These are phyloP conservation scores for Parastagonospora nodorum DNA, from an alignment of 2,329 filamentous ascomycete species.

Conservation along the genomic window DNA sequence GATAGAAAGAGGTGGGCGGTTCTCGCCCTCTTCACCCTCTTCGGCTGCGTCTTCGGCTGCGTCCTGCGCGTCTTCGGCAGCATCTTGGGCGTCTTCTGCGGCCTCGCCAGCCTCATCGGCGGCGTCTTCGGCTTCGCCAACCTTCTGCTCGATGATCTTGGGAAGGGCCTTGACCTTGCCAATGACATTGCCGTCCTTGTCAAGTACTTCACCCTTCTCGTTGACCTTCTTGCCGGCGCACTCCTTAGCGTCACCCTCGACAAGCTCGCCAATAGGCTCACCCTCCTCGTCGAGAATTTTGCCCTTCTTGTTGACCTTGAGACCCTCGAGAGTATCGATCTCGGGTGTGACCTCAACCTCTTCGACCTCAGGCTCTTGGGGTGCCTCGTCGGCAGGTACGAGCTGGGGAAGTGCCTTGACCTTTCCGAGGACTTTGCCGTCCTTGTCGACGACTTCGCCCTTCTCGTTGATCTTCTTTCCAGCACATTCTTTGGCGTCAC, in stretches of 20 bases:
- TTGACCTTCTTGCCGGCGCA: constrained; percentile 70
- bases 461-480: constrained; percentile 69
- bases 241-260: constrained; percentile 63
- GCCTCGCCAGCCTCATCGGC: constrained; percentile 36
- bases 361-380: constrained; percentile 47
- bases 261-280: constrained; percentile 58
- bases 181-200: constrained; percentile 67
- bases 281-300: constrained; percentile 59
- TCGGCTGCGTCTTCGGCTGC: constrained; percentile 35
- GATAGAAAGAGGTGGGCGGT: constrained; percentile 54
- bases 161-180: constrained; percentile 63
- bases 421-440: constrained; percentile 66
- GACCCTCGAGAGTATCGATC: constrained; percentile 55
- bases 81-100: constrained; percentile 39
- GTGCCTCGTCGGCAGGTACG: constrained; percentile 21
- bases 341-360: constrained; percentile 49
- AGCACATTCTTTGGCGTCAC: constrained; percentile 65
- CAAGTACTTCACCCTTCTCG: constrained; percentile 67
- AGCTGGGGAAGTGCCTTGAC: constrained; percentile 59
- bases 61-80: constrained; percentile 36
- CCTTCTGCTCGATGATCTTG: constrained; percentile 46
- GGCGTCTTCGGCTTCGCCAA: constrained; percentile 36
- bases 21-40: constrained; percentile 38
- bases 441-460: constrained; percentile 69
- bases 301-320: constrained; percentile 65